Evolutionary conservation across 257 asterid species (phyloP).

Genomic region (Handroanthus guayacan): DNA sequence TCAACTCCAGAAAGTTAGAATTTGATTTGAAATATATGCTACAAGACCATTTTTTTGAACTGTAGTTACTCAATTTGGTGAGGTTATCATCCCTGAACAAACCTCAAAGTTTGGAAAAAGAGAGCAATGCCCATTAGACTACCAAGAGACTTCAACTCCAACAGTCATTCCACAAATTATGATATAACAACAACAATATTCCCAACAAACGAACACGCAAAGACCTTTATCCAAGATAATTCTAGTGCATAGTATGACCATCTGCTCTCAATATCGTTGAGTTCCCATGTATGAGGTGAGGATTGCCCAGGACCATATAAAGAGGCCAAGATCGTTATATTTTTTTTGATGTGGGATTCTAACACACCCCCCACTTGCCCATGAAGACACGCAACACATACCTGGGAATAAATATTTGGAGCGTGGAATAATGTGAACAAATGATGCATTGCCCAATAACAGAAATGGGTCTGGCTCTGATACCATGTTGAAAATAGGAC

Average conservation of each 20-base stretch:
- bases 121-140: constrained; percentile 5
- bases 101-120: neutral
- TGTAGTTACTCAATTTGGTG: constrained; percentile 7
- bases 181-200: neutral
- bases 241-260: neutral
- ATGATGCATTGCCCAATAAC: too few relatives aligned
- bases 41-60: constrained; percentile 14
- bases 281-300: neutral
- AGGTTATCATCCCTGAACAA: constrained; percentile 17
- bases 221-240: neutral
- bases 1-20: neutral
- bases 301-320: neutral
- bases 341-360: too few relatives aligned
- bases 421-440: too few relatives aligned
- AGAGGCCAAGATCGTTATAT: too few relatives aligned
- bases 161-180: constrained; percentile 2
- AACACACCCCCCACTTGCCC: too few relatives aligned
- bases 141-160: constrained; percentile 22
- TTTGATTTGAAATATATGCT: constrained; percentile 6
- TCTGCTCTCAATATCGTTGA: constrained; percentile 10
- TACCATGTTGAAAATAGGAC: too few relatives aligned
- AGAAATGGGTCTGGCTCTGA: too few relatives aligned
- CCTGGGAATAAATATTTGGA: too few relatives aligned
- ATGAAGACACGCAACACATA: too few relatives aligned
- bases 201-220: neutral